phyloP scores from a whole-genome alignment of 495 filamentous ascomycete genomes.

The Penicillium bovifimosum region DNA sequence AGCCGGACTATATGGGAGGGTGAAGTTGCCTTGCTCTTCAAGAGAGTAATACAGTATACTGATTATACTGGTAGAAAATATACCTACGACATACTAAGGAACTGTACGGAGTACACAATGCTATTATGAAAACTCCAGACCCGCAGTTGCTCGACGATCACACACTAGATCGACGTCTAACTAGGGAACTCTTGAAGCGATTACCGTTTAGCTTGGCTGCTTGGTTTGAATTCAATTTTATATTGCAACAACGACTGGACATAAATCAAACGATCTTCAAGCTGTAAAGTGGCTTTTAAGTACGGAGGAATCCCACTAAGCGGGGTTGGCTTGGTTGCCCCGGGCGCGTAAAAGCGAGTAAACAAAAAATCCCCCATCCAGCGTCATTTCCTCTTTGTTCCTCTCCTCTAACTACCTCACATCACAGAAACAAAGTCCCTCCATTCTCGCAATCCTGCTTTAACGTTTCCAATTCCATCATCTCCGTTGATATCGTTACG shows the following conservation, averaged over 20 bases:
- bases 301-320: background rate
- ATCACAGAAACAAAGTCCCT: background rate
- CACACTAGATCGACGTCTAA: conserved; percentile 2
- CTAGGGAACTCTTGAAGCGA: too few species aligned
- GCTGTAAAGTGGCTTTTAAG: background rate
- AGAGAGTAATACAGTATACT: too few species aligned
- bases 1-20: background rate
- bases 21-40: background rate
- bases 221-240: background rate
- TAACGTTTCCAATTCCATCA: too few species aligned
- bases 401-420: background rate
- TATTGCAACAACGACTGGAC: too few species aligned
- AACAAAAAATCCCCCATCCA: background rate
- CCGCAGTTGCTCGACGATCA: conserved; percentile 13
- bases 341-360: background rate
- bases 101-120: background rate
- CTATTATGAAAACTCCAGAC: conserved; percentile 5
- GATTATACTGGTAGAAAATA: too few species aligned
- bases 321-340: conserved; percentile 6
- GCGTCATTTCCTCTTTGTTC: background rate
- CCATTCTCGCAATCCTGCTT: conserved; percentile 1
- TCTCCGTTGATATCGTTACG: conserved; percentile 27
- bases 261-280: too few species aligned
- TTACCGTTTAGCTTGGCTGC: too few species aligned
- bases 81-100: too few species aligned